Evolutionary conservation across 495 filamentous ascomycete genomes (phyloP).

Genomic region (Apiosordaria backusii): DNA sequence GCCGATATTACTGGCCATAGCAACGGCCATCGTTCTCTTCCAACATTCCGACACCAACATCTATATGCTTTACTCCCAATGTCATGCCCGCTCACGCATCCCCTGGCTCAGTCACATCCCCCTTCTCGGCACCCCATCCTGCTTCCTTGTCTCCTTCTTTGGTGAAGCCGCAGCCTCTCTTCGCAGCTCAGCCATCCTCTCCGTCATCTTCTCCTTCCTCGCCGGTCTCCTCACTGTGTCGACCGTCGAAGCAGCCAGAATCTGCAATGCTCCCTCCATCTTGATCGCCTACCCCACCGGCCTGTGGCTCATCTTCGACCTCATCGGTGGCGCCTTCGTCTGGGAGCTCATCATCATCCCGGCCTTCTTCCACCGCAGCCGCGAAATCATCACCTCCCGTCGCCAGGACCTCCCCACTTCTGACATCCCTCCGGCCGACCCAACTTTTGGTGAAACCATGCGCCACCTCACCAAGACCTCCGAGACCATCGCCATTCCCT

Average conservation of each 20-base stretch:
- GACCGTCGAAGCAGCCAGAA: slow-evolving; percentile 37
- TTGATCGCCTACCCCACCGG: slow-evolving; percentile 37
- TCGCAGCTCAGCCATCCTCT: slow-evolving; percentile 27
- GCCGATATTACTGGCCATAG: slow-evolving; percentile 32
- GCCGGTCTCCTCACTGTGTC: slow-evolving; percentile 36
- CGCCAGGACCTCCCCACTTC: slow-evolving; percentile 4
- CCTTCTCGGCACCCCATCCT: slow-evolving; percentile 35
- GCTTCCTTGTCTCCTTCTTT: slow-evolving; percentile 42
- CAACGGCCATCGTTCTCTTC: slow-evolving; percentile 29
- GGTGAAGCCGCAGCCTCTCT: slow-evolving; percentile 27
- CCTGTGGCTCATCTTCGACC: slow-evolving; percentile 39
- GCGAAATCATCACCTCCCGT: slow-evolving; percentile 26
- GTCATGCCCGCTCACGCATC: slow-evolving; percentile 38
- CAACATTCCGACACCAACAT: slow-evolving; percentile 36
- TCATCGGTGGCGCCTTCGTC: slow-evolving; percentile 39
- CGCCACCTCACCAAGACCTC: slow-evolving; percentile 33
- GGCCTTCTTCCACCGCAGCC: slow-evolving; percentile 37
- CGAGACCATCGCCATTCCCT: slow-evolving; percentile 40
- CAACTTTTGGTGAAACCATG: slow-evolving; percentile 28
- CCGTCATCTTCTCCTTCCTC: slow-evolving; percentile 31
- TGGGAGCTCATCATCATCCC: slow-evolving; percentile 44
- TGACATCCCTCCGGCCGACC: slow-evolving; percentile 19
- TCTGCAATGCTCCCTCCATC: slow-evolving; percentile 33
- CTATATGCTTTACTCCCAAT: slow-evolving; percentile 41
- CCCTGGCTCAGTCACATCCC: slow-evolving; percentile 33